phyloP scores from a whole-genome alignment of 2,329 filamentous ascomycete species.

The Hypoxylon sp. region DNA sequence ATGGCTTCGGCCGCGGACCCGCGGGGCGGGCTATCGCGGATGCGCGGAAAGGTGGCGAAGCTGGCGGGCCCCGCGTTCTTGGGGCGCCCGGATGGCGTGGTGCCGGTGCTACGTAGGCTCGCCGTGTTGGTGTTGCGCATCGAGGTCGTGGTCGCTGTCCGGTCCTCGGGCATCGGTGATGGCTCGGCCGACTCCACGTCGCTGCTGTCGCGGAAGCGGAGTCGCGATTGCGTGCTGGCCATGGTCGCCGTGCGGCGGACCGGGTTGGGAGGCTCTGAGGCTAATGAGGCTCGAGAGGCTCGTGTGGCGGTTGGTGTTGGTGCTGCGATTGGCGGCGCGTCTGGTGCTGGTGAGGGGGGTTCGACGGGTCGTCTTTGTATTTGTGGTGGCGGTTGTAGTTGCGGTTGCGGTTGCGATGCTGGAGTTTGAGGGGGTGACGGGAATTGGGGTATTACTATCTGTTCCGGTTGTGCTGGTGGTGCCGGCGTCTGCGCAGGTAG shows the following conservation, averaged over 20 bases:
- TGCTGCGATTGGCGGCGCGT: constrained; percentile 10
- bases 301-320: constrained; percentile 33
- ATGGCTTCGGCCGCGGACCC: constrained; percentile 36
- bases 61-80: constrained; percentile 43
- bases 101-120: constrained; percentile 32
- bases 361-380: constrained; percentile 3
- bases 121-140: constrained; percentile 41
- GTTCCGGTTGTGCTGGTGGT: constrained; percentile 8
- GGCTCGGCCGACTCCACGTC: constrained; percentile 45
- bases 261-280: constrained; percentile 8
- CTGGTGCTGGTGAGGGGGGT: constrained; percentile 12
- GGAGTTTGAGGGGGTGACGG: constrained; percentile 8
- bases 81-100: constrained; percentile 25
- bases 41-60: constrained; percentile 48
- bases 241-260: constrained; percentile 22
- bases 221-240: constrained; percentile 40
- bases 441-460: constrained; percentile 8
- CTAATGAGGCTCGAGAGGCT: constrained; percentile 25
- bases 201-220: constrained; percentile 49
- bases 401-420: not conserved
- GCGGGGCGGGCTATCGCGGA: constrained; percentile 37
- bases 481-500: constrained; percentile 9
- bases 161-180: constrained; percentile 23
- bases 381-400: not conserved
- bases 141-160: constrained; percentile 12